phyloP scores from a whole-genome alignment of 768 basidiomycete genomes.

The Cyclocybe aegerita region DNA sequence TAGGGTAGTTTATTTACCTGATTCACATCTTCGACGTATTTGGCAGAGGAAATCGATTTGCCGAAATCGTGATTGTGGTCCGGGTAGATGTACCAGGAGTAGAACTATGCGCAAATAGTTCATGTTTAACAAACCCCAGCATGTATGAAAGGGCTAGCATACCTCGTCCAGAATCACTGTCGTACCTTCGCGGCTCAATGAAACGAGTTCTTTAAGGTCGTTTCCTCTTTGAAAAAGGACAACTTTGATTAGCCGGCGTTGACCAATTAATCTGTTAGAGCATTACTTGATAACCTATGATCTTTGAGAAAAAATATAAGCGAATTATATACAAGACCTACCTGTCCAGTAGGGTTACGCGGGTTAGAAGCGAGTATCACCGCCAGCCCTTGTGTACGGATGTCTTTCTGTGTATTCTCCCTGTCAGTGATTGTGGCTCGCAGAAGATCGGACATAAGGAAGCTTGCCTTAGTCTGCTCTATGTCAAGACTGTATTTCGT shows the following conservation, averaged over 20 bases:
- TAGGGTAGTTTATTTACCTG: constrained; percentile 35
- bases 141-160: constrained; percentile 3
- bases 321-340: constrained; percentile 26
- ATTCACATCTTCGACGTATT: constrained; percentile 86
- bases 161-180: constrained; percentile 88
- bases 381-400: constrained; percentile 77
- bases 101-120: constrained; percentile 56
- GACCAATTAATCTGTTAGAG: not conserved
- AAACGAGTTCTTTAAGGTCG: constrained; percentile 79
- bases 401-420: constrained; percentile 63
- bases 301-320: not conserved
- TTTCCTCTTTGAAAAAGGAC: constrained; percentile 51
- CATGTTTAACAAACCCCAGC: not conserved
- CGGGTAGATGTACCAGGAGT: constrained; percentile 94
- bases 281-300: constrained; percentile 53
- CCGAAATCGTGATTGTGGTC: constrained; percentile 74
- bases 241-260: constrained; percentile 1
- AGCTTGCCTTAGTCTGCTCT: constrained; percentile 66
- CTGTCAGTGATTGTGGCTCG: constrained; percentile 18
- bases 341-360: constrained; percentile 96
- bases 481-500: constrained; percentile 76
- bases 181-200: constrained; percentile 70
- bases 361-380: constrained; percentile 92
- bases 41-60: constrained; percentile 77
- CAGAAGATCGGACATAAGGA: not conserved